Base-by-base conservation (phyloP, 257 asterid species). In the Perilla frutescens region DNA sequence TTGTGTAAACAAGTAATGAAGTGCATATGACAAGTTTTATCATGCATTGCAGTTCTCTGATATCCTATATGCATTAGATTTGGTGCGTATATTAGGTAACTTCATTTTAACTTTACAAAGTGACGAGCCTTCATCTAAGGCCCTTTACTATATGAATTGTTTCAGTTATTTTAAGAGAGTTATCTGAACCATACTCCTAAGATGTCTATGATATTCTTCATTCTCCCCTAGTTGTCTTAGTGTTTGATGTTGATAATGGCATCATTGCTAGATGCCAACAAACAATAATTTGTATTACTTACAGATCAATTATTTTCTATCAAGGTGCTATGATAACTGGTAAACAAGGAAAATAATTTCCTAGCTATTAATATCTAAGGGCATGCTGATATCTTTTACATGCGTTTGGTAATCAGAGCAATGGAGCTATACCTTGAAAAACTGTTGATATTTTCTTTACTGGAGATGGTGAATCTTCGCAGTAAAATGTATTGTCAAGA, bases 381-480 rank as follows among this genome's bases (percentile, higher is more conserved):
- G 26, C 26, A 20, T 20, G 26, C 26, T 20, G 26, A 20, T n/a
- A 20, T 20, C 26, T 20, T 20, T 20, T 20, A 20, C 26, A 20
- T 20, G 26, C 26, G 26, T 20, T 20, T 68, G 80, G 53, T 75
- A 32, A 51, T 62, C 48, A 32, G 76, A 75, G 72, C 3, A 69
- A 49, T 53, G 76, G 72, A 70, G 47, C 79, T 72, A 44, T 91
- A 95, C 99, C 99, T 92, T 68, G 86, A 79, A 95, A 95, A 75
- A 76, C 80, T 62, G 83, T 86, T 50, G 93, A 79, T 79, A 71
- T 86, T 81, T 84, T 91, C 89, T 87, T 90, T 72, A 95, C 87
- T 39, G 97, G 99, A 73, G 99, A 92, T 56, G 94, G 96, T 80
- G 92, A 81, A 70, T 89, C 99, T 81, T 95, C 98, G 53, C 81